Percentiles rank a stretch among this genome's conserved stretches.
These are phyloP conservation scores for Hypoxylon sp. DNA, from an alignment of 2,329 filamentous ascomycete species.

Conservation along the genomic window DNA sequence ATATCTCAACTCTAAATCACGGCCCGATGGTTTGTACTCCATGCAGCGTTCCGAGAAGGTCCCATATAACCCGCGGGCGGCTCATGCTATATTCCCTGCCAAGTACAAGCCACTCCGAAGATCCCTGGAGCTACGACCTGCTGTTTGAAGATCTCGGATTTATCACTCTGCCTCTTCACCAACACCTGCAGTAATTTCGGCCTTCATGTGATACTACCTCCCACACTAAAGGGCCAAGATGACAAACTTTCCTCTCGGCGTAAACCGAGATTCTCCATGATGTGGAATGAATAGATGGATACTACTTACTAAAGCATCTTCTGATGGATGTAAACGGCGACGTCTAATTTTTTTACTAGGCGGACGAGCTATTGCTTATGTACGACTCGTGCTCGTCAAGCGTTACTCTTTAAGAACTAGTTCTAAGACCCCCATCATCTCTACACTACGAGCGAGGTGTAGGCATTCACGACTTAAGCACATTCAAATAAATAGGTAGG, in stretches of 20 bases:
- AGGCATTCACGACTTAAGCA: constrained; percentile 3
- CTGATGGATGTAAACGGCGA: constrained; percentile 18
- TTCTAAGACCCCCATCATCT: constrained; percentile 7
- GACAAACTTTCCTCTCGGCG: constrained; percentile 6
- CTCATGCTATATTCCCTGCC: constrained; percentile 25
- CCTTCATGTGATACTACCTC: constrained; percentile 25
- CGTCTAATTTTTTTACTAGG: constrained; percentile 3
- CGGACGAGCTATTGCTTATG: constrained; percentile 1
- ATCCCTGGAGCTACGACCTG: constrained; percentile 21
- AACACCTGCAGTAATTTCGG: constrained; percentile 8
- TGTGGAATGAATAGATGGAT: constrained; percentile 6
- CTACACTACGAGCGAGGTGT: background rate
- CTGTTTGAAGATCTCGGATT: constrained; percentile 23
- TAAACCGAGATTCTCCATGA: constrained; percentile 18
- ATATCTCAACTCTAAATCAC: constrained; percentile 23
- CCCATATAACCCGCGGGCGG: constrained; percentile 29
- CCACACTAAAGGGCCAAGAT: constrained; percentile 16
- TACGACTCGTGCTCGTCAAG: constrained; percentile 3
- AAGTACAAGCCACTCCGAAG: constrained; percentile 24
- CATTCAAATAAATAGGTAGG: constrained; percentile 15
- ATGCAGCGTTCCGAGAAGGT: constrained; percentile 17
- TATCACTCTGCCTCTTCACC: constrained; percentile 6
- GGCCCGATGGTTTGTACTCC: constrained; percentile 23
- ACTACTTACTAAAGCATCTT: constrained; percentile 26
- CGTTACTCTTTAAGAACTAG: constrained; percentile 13